These are phyloP conservation scores for Bremia lactucae DNA, from an alignment of 352 stramenopile genomes.

Conservation along the genomic window DNA sequence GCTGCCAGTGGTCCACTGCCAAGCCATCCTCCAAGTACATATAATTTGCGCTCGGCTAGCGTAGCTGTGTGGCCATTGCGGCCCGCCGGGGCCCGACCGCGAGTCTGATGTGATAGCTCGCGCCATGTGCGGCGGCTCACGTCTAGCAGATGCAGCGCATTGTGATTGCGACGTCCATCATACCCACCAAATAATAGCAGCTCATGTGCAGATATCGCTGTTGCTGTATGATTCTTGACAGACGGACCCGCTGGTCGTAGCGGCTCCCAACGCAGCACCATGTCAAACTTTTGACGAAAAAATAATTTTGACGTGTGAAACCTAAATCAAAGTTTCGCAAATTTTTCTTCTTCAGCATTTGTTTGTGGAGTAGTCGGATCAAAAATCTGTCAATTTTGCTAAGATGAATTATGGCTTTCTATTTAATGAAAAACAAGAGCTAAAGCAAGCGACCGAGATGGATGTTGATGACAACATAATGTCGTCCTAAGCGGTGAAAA, in stretches of 20 bases:
- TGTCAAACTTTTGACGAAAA: no score
- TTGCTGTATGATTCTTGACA: conserved; percentile 85
- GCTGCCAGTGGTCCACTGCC: conserved; percentile 87
- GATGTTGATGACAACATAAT: no score
- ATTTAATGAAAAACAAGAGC: no score
- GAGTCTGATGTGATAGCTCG: conserved; percentile 31
- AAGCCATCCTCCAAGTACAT: conserved; percentile 92
- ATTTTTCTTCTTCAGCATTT: no score
- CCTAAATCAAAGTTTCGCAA: no score
- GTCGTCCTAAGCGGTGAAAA: no score
- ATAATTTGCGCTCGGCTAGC: conserved; percentile 82
- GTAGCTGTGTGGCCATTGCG: conserved; percentile 94
- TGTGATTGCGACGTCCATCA: conserved; percentile 91
- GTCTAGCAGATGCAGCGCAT: conserved; percentile 84
- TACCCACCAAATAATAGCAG: conserved; percentile 90
- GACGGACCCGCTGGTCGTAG: conserved; percentile 34
- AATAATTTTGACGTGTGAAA: no score
- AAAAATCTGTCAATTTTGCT: no score
- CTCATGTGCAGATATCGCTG: conserved; percentile 39
- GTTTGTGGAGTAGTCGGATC: no score
- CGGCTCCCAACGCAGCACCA: conserved; percentile 62
- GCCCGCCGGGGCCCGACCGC: conserved; percentile 54
- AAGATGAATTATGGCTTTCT: no score
- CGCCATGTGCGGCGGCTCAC: conserved; percentile 69
- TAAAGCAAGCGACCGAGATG: no score